phyloP scores from a whole-genome alignment of 331 rosid species.

The Quercus tomentella region DNA sequence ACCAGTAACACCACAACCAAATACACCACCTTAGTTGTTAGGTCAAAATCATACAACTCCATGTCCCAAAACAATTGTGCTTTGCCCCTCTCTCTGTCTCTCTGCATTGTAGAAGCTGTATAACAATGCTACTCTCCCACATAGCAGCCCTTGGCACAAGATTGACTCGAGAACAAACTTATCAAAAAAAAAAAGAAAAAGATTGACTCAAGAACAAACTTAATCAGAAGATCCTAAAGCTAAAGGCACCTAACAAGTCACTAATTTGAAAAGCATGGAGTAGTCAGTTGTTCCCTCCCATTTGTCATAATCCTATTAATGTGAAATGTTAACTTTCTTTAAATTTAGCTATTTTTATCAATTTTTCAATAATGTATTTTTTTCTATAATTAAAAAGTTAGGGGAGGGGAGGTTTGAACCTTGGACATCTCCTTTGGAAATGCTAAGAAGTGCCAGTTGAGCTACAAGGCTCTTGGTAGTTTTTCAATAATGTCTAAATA shows the following conservation, averaged over 20 bases:
- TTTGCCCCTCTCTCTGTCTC: background rate
- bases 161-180: background rate
- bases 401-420: too few species aligned
- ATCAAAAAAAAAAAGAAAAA: too few species aligned
- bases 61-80: slow-evolving; percentile 17
- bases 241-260: background rate
- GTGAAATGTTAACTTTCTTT: background rate
- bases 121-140: background rate
- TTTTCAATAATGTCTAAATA: background rate
- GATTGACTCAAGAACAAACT: background rate
- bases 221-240: background rate
- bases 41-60: background rate
- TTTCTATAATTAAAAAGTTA: too few species aligned
- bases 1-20: background rate
- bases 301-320: background rate
- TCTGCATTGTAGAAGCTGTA: background rate
- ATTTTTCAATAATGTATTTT: background rate
- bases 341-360: background rate
- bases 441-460: too few species aligned
- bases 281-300: background rate
- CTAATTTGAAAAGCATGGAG: background rate
- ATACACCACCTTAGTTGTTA: background rate
- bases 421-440: too few species aligned
- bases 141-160: background rate
- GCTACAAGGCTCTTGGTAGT: too few species aligned